phyloP scores from a whole-genome alignment of 768 basidiomycete genomes.

The Leucosporidium yakuticum region DNA sequence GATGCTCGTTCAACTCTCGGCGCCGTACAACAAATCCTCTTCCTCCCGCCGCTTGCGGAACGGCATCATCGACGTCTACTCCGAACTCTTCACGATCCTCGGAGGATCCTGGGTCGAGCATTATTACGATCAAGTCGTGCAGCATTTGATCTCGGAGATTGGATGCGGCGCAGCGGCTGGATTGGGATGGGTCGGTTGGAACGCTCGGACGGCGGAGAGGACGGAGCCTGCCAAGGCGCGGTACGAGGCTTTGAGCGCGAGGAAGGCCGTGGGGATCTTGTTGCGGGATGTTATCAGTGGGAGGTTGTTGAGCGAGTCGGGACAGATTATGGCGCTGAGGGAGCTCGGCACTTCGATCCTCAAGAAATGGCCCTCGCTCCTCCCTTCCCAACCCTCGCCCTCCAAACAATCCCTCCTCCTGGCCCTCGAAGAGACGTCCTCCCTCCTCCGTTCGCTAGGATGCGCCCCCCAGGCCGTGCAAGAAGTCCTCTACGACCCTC shows the following conservation, averaged over 20 bases:
- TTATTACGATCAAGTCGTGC: slow-evolving; percentile 71
- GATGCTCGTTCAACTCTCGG: slow-evolving; percentile 75
- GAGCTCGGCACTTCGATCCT: slow-evolving; percentile 75
- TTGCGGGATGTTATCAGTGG: slow-evolving; percentile 81
- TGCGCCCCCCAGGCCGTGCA: slow-evolving; percentile 86
- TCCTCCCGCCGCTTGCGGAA: slow-evolving; percentile 65
- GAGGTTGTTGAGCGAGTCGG: slow-evolving; percentile 84
- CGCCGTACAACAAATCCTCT: slow-evolving; percentile 69
- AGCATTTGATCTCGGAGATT: slow-evolving; percentile 54
- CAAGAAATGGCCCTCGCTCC: slow-evolving; percentile 85
- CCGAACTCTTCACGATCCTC: slow-evolving; percentile 65
- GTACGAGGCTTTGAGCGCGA: slow-evolving; percentile 67
- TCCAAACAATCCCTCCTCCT: slow-evolving; percentile 62
- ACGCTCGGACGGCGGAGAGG: slow-evolving; percentile 22
- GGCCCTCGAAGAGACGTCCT: slow-evolving; percentile 74
- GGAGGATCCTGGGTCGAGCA: slow-evolving; percentile 71
- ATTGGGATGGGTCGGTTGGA: slow-evolving; percentile 30
- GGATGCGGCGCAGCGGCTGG: slow-evolving; percentile 32
- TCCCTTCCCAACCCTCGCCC: slow-evolving; percentile 75
- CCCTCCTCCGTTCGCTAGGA: slow-evolving; percentile 78
- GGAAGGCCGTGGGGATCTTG: slow-evolving; percentile 68
- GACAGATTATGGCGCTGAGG: slow-evolving; percentile 82
- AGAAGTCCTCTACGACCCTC: slow-evolving; percentile 78
- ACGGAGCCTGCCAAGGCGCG: slow-evolving; percentile 51
- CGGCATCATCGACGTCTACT: slow-evolving; percentile 84